Conservation (phyloP, 257 asterid species). For the Schizonepeta tenuifolia region DNA sequence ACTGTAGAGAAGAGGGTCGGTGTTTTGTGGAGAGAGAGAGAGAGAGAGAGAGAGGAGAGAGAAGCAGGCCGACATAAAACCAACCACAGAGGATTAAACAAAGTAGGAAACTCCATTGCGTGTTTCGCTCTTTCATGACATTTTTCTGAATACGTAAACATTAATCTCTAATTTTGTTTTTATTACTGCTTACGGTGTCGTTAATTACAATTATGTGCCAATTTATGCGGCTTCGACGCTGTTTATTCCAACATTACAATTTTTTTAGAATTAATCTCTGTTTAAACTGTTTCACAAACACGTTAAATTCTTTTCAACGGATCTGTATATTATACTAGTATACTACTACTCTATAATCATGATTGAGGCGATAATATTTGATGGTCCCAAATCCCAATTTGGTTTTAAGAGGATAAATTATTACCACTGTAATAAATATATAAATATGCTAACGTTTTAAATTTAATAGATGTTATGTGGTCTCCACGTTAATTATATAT, state of each 20-base stretch:
- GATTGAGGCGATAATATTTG: no score
- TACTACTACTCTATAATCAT: no score
- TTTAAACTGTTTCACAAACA: background rate
- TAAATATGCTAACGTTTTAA: no score
- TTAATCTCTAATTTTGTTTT: background rate
- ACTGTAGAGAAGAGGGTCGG: constrained; percentile 18
- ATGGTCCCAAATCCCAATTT: no score
- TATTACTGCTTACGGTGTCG: background rate
- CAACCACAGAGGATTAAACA: constrained; percentile 42
- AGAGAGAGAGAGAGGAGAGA: constrained; percentile 4
- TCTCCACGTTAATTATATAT: background rate
- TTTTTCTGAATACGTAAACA: constrained; percentile 24
- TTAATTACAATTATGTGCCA: background rate
- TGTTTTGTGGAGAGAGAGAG: background rate
- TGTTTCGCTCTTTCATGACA: constrained; percentile 60
- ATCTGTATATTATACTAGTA: background rate
- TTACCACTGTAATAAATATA: no score
- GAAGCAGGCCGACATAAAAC: constrained; percentile 56
- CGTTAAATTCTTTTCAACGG: background rate
- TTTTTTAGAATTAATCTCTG: background rate
- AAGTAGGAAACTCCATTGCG: constrained; percentile 48
- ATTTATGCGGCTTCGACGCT: background rate
- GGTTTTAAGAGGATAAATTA: no score
- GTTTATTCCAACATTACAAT: background rate
- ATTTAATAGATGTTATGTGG: background rate